Conservation (phyloP, 2,329 filamentous ascomycete genomes). For the Penicillium sp. region DNA sequence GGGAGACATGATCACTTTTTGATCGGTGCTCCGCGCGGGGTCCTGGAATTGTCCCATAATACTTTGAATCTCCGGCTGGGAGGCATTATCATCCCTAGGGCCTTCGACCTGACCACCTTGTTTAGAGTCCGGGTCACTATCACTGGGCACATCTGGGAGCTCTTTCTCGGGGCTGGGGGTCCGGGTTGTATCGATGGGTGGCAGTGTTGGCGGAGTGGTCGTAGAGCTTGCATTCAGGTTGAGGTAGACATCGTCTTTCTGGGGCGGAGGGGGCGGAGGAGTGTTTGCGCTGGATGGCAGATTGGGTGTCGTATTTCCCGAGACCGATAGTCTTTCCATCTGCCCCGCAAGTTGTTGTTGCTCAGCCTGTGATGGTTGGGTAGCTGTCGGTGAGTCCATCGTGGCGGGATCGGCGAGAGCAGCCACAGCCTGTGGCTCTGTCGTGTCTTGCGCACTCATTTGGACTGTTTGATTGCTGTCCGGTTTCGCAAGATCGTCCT, state of each 20-base stretch:
- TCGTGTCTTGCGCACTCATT: conserved; percentile 11
- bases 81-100: conserved; percentile 55
- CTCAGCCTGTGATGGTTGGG: conserved; percentile 13
- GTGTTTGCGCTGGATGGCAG: conserved; percentile 14
- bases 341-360: conserved; percentile 22
- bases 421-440: not conserved
- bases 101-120: conserved; percentile 50
- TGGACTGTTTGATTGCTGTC: conserved; percentile 8
- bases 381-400: conserved; percentile 2
- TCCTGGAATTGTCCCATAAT: conserved; percentile 96
- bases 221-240: conserved; percentile 43
- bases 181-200: conserved; percentile 33
- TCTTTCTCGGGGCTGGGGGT: conserved; percentile 32
- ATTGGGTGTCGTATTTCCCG: conserved; percentile 16
- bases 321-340: conserved; percentile 28
- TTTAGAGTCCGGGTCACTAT: conserved; percentile 35
- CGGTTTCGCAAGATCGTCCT: conserved; percentile 15
- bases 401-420: conserved; percentile 1
- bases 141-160: conserved; percentile 30
- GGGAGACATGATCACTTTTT: conserved; percentile 86
- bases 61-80: conserved; percentile 79
- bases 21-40: conserved; percentile 59
- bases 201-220: conserved; percentile 29
- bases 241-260: conserved; percentile 47
- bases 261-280: conserved; percentile 38